Conservation (phyloP, 306 rosid genomes). For the Pueraria montana region DNA sequence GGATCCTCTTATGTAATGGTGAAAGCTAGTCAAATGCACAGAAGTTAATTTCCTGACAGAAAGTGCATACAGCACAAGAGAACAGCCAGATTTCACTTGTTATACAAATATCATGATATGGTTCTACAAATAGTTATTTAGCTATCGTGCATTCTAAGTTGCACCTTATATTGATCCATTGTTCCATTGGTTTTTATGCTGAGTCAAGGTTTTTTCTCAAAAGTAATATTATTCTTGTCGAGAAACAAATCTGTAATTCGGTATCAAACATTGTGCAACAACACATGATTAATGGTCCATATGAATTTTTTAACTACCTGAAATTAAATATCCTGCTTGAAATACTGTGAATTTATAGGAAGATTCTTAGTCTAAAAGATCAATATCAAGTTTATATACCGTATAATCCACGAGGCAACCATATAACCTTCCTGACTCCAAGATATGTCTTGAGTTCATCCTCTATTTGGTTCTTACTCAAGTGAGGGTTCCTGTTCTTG, state of each 20-base stretch:
- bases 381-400: conserved; percentile 62
- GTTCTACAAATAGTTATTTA: conserved; percentile 15
- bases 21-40: conserved; percentile 21
- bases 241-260: neutral
- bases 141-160: neutral
- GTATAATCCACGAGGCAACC: conserved; percentile 91
- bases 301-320: conserved; percentile 10
- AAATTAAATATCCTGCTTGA: conserved; percentile 32
- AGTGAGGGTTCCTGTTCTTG: conserved; percentile 86
- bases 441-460: conserved; percentile 84
- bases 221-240: neutral
- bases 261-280: conserved; percentile 8
- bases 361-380: conserved; percentile 22
- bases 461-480: conserved; percentile 82
- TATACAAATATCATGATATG: conserved; percentile 32
- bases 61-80: conserved; percentile 19
- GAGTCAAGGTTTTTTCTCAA: neutral
- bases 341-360: conserved; percentile 19
- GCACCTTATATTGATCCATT: conserved; percentile 2
- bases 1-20: conserved; percentile 8
- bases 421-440: conserved; percentile 82
- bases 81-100: conserved; percentile 24
- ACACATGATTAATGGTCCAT: conserved; percentile 31
- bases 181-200: conserved; percentile 21
- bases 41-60: conserved; percentile 8